Base-by-base conservation (phyloP, 176 grass and related monocot genomes). In the Lolium perenne region DNA sequence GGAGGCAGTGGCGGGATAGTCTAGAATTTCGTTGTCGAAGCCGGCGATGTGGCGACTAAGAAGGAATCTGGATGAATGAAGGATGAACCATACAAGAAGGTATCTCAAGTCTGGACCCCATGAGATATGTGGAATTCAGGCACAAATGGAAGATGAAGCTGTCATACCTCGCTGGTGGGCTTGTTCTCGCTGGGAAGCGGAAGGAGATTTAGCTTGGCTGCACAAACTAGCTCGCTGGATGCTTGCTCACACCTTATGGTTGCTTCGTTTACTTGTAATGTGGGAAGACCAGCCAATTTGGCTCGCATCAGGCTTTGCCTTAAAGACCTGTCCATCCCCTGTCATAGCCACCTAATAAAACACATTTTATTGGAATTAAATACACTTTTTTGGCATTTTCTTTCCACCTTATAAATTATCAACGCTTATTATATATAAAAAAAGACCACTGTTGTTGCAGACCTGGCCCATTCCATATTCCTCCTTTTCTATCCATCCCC, bases 391-490 rank as follows among this genome's bases (percentile, higher is more conserved):
- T 35, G 32, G 32, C 32, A 35, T 35, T 40, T 68, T 68, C 65
- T 4, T 70, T 38, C 17, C 66, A 70, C 66, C 35, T 70, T 70
- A 29, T 70, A 70, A 70, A 70, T 41, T 70, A 70, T 70, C 8
- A 20, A 4, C 1, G 8, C 8, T 70, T 41, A 1, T 70, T 41
- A 1, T 41, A 41, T 41, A 68, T 4, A 69, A 69, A 38, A 38
- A 69, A 20, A 16, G 35, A 38, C 41, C 16, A 55, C 53, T 55
- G 4, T 20, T 56, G 54, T 6, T 56, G 17, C 6, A 18, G 17
- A 56, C 54, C 6, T 56, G 54, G 17, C 17, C 54, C 5, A 7
- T 56, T 56, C 6, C 5, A 20, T 18, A 20, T 56, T 56, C 1
- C 4, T 20, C 54, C 17, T 56, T 56, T 56, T 56, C 35, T 40